phyloP scores from a whole-genome alignment of 1,139 yeast genomes.

The Scheffersomyces illinoinensis region DNA sequence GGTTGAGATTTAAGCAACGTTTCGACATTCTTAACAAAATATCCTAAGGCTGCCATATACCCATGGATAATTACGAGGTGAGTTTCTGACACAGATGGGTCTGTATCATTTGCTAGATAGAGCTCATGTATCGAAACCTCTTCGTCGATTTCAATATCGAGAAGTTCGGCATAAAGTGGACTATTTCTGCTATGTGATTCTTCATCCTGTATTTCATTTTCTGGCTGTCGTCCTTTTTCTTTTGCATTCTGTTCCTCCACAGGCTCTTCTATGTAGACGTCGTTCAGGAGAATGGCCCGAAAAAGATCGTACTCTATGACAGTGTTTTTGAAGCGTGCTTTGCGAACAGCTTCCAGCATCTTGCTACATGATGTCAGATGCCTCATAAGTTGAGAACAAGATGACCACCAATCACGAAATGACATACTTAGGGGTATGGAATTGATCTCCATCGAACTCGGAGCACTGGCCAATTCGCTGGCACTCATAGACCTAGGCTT shows the following conservation, averaged over 20 bases:
- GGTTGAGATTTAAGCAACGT: conserved; percentile 32
- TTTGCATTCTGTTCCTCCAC: neutral
- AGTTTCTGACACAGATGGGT: conserved; percentile 11
- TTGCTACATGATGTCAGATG: conserved; percentile 15
- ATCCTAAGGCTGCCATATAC: conserved; percentile 50
- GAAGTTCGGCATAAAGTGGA: conserved; percentile 20
- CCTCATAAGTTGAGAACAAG: conserved; percentile 25
- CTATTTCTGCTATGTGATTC: neutral
- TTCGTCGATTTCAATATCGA: conserved; percentile 33
- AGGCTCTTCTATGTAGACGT: conserved; percentile 19
- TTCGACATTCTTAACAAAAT: conserved; percentile 42
- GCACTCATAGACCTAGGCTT: neutral
- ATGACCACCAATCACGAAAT: conserved; percentile 43
- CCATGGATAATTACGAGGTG: conserved; percentile 45
- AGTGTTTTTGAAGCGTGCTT: conserved; percentile 27
- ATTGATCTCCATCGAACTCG: conserved; percentile 2
- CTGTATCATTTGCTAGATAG: conserved; percentile 27
- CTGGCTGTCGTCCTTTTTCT: neutral
- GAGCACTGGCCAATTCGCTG: neutral
- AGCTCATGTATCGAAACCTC: conserved; percentile 40
- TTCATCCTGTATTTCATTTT: neutral
- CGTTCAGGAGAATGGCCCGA: conserved; percentile 33
- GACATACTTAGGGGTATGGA: conserved; percentile 33
- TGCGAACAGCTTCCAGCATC: conserved; percentile 8
- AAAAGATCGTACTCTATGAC: conserved; percentile 38